Evolutionary conservation across 108 stramenopile species (phyloP).

Genomic region (Mediolabrus comicus): DNA sequence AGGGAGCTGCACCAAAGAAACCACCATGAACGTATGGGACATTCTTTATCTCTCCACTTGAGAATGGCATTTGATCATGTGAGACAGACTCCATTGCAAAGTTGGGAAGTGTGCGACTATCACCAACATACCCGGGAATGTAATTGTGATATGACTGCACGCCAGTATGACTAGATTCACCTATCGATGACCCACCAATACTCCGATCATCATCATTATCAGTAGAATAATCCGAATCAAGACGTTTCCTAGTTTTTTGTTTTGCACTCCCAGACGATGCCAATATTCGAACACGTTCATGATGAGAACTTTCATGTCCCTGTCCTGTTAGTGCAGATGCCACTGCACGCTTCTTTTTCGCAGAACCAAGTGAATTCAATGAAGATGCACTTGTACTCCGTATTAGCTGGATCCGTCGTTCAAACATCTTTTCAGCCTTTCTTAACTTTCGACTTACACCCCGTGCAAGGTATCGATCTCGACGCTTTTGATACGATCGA

Average conservation of each 20-base stretch:
- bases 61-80: slow-evolving; percentile 72
- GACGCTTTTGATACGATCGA: slow-evolving; percentile 24
- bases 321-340: slow-evolving; percentile 32
- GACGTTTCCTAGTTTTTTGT: slow-evolving; percentile 8
- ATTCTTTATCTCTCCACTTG: slow-evolving; percentile 55
- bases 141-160: slow-evolving; percentile 9
- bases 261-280: slow-evolving; percentile 16
- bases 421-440: slow-evolving; percentile 57
- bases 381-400: slow-evolving; percentile 36
- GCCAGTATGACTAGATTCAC: not conserved
- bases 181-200: slow-evolving; percentile 16
- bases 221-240: not conserved
- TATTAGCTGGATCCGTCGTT: slow-evolving; percentile 37
- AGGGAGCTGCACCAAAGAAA: slow-evolving; percentile 88
- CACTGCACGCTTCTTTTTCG: slow-evolving; percentile 8
- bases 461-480: slow-evolving; percentile 30
- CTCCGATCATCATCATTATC: slow-evolving; percentile 8
- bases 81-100: slow-evolving; percentile 58
- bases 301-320: slow-evolving; percentile 35
- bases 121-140: slow-evolving; percentile 1
- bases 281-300: slow-evolving; percentile 44
- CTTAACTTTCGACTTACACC: slow-evolving; percentile 43
- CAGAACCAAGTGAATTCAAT: slow-evolving; percentile 4
- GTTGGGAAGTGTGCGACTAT: slow-evolving; percentile 45
- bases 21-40: slow-evolving; percentile 88